These are phyloP conservation scores for Aspergillus versicolor DNA, from an alignment of 2,329 filamentous ascomycete species.

Conservation along the genomic window DNA sequence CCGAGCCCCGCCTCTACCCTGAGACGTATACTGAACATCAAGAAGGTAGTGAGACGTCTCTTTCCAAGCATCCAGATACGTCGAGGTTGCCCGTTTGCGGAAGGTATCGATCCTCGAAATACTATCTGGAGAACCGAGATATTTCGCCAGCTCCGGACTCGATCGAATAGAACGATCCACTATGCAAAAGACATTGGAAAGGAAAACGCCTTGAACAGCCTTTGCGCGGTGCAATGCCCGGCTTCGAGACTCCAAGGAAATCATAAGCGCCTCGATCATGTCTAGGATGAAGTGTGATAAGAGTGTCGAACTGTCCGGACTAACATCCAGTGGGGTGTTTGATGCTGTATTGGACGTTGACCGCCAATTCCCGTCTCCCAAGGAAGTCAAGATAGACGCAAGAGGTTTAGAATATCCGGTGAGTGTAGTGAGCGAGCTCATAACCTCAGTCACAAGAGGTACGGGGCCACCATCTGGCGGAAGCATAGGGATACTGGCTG, in stretches of 20 bases:
- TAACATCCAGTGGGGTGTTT: conserved; percentile 78
- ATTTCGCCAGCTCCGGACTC: conserved; percentile 68
- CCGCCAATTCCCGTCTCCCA: conserved; percentile 89
- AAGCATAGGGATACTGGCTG: conserved; percentile 64
- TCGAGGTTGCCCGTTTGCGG: conserved; percentile 79
- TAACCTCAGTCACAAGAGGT: conserved; percentile 76
- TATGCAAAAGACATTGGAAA: conserved; percentile 83
- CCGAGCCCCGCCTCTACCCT: conserved; percentile 55
- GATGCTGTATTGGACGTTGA: conserved; percentile 62
- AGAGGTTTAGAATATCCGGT: conserved; percentile 82
- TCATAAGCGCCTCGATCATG: conserved; percentile 78
- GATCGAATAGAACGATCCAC: conserved; percentile 80
- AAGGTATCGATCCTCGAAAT: conserved; percentile 72
- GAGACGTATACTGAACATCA: conserved; percentile 88
- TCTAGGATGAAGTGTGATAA: conserved; percentile 89
- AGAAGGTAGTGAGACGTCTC: conserved; percentile 82
- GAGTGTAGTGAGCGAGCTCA: conserved; percentile 83
- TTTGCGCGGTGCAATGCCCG: conserved; percentile 73
- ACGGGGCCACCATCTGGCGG: conserved; percentile 77
- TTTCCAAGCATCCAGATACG: conserved; percentile 85
- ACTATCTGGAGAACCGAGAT: conserved; percentile 63
- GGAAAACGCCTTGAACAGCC: conserved; percentile 78
- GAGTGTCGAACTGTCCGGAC: conserved; percentile 82
- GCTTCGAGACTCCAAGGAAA: conserved; percentile 71
- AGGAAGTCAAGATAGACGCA: conserved; percentile 83